Conservation (phyloP, 495 filamentous ascomycete species). For the Elaphomyces granulatus region DNA sequence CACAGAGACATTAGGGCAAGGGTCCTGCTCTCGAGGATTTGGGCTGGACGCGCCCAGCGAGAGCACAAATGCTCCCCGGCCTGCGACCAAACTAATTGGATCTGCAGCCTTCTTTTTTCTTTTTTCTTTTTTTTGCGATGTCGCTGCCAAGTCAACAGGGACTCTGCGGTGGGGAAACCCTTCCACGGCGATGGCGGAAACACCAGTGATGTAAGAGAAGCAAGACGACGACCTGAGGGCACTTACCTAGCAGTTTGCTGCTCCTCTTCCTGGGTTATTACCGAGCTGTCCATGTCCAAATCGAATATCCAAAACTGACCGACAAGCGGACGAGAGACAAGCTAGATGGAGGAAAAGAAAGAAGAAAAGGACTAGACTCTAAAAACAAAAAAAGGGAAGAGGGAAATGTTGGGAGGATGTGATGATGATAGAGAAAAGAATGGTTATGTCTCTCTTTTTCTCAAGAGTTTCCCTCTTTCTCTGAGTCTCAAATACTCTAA, state of each 20-base stretch:
- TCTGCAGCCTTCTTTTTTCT: no score
- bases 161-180: not conserved
- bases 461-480: no score
- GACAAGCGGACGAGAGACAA: no score
- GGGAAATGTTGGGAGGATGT: constrained; percentile 3
- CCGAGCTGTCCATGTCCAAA: constrained; percentile 46
- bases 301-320: constrained; percentile 9
- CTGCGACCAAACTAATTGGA: no score
- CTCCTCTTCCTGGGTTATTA: constrained; percentile 45
- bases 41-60: constrained; percentile 6
- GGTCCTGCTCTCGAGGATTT: constrained; percentile 3
- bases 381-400: constrained; percentile 12
- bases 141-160: not conserved
- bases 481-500: no score
- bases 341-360: constrained; percentile 7
- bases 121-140: no score
- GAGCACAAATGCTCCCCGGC: no score
- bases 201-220: constrained; percentile 36
- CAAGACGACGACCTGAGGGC: constrained; percentile 10
- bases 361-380: constrained; percentile 7
- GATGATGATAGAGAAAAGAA: constrained; percentile 7
- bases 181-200: constrained; percentile 3
- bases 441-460: no score
- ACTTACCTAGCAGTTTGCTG: constrained; percentile 53
- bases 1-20: not conserved